Percentiles rank a stretch among this genome's conserved stretches.
phyloP scores from a whole-genome alignment of 2,329 filamentous ascomycete genomes.

The Colletotrichum musicola region DNA sequence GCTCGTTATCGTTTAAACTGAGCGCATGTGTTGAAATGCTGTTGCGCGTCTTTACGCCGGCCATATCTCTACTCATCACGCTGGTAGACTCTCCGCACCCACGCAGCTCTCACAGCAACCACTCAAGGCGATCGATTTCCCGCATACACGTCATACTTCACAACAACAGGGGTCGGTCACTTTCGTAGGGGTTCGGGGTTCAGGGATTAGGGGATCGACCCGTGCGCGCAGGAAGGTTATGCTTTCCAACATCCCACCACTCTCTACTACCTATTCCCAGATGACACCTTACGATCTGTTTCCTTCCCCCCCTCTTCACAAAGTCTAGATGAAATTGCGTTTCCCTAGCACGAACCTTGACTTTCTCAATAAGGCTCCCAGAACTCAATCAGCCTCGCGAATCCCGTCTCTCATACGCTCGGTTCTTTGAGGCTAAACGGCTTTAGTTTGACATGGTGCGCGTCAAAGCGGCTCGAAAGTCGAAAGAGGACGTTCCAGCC shows the following conservation, averaged over 20 bases:
- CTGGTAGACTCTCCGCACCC: no score
- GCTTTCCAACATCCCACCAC: background rate
- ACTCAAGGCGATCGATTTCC: no score
- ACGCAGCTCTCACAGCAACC: no score
- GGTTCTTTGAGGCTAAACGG: constrained; percentile 9
- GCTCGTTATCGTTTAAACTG: no score
- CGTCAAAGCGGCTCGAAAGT: constrained; percentile 9
- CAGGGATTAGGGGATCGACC: background rate
- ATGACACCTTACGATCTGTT: background rate
- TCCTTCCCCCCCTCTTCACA: background rate
- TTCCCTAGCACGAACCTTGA: constrained; percentile 9
- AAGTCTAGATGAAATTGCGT: constrained; percentile 13
- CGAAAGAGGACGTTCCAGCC: background rate
- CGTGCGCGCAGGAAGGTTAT: background rate
- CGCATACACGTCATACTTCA: no score
- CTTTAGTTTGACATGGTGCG: constrained; percentile 10
- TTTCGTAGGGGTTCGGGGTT: no score
- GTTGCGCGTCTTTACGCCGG: no score
- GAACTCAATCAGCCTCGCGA: background rate
- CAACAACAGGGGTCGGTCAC: no score
- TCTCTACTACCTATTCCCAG: background rate
- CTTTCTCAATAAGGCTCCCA: background rate
- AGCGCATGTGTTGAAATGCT: no score
- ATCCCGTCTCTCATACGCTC: constrained; percentile 7
- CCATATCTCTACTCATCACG: no score